Evolutionary conservation across 1,139 yeast species (phyloP), one percentile per base, ranked within the genome.

Genomic region (Debaryomyces coudertii): DNA sequence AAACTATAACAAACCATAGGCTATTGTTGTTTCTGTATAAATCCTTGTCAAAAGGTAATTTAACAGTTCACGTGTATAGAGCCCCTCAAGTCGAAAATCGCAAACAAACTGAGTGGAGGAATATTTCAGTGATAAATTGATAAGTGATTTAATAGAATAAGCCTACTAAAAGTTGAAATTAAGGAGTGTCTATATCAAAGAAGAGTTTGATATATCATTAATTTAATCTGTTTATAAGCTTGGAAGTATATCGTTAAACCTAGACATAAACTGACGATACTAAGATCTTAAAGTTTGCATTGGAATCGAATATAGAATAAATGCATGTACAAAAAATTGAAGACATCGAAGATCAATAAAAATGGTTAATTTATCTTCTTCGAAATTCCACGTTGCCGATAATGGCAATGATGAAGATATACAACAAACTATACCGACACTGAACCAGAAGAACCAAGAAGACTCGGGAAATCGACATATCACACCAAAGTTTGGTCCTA

Each of bases 401-500:
- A 23, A 35, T 14, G 16, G 28, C 22, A 28, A 18, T 29, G 41
- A 38, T n/a, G 41, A 38, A 5, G 41, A 38, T 18, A 28, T 28
- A 12, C 25, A 18, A 4, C 34, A 20, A 14, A n/a, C 33, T 8
- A 18, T 15, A 28, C 11, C 14, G 4, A 22, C 14, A 9, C 18
- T 14, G 9, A 28, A 28, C 18, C 41, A 16, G 7, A 38, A 38
- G 40, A n/a, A 20, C 16, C 34, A 38, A 20, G 44, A 42, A 8
- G 44, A 42, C 7, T 11, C 22, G 20, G 15, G 15, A 4, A 41
- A 18, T 11, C 30, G 27, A 3, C 28, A 14, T 24, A 38, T 16
- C 15, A 42, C 27, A 24, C 22, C 27, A 3, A 31, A 30, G 15
- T 35, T 29, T 43, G 34, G 42, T 41, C 57, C 63, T 4, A 58